Conservation (phyloP, 805 yeast species). For the Candida schatavii region DNA sequence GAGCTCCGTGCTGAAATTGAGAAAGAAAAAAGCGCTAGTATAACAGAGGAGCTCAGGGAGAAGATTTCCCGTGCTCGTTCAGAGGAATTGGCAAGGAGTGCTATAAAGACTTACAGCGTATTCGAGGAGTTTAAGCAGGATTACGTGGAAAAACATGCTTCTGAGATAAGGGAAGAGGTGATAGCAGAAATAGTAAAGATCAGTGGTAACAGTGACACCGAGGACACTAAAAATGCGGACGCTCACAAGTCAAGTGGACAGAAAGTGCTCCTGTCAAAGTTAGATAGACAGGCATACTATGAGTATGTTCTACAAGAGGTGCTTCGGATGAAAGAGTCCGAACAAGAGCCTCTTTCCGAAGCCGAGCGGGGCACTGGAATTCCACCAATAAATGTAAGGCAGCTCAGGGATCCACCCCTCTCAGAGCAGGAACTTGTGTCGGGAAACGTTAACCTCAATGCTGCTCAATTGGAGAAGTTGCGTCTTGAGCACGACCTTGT, state of each 20-base stretch:
- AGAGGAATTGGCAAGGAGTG: not conserved
- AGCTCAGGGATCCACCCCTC: constrained; percentile 11
- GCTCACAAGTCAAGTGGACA: too few relatives aligned
- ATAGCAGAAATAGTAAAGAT: constrained; percentile 8
- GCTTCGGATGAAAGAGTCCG: constrained; percentile 13
- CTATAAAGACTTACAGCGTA: not conserved
- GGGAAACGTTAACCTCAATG: constrained; percentile 13
- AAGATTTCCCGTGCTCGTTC: not conserved
- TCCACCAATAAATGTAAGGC: constrained; percentile 10
- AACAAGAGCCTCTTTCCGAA: constrained; percentile 7
- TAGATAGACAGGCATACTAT: constrained; percentile 5
- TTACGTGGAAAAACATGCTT: constrained; percentile 1
- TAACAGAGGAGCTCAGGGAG: not conserved
- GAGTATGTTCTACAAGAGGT: constrained; percentile 11
- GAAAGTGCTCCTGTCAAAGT: not conserved
- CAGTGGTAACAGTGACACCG: constrained; percentile 8
- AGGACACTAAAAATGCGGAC: constrained; percentile 3
- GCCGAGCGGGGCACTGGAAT: constrained; percentile 16
- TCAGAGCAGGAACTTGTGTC: constrained; percentile 11
- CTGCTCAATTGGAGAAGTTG: constrained; percentile 18
- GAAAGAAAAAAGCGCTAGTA: not conserved
- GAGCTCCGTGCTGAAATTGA: not conserved
- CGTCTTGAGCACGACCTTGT: constrained; percentile 24
- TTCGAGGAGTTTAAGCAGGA: constrained; percentile 1
- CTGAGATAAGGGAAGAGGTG: not conserved